Conservation (phyloP, 83 land plant species). For the Picea mariana region DNA sequence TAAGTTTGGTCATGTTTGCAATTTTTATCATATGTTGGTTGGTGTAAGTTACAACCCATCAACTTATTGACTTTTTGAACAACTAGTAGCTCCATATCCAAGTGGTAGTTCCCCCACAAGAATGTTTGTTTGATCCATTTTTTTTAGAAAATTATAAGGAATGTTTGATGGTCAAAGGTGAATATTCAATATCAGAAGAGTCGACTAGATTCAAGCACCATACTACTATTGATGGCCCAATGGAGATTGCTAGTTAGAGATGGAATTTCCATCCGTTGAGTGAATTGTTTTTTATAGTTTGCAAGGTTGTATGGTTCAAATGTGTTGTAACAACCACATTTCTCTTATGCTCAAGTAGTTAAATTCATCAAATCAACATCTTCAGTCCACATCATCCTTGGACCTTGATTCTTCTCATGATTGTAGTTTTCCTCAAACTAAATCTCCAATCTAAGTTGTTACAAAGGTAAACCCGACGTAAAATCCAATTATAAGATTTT, state of each 20-base stretch:
- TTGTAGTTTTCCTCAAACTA: too few relatives aligned
- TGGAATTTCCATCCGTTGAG: conserved; percentile 10
- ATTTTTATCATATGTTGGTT: conserved; percentile 42
- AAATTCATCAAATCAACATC: too few relatives aligned
- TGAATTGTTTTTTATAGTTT: neutral
- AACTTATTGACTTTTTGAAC: conserved; percentile 52
- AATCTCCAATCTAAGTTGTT: too few relatives aligned
- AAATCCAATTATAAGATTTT: too few relatives aligned
- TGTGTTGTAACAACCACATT: too few relatives aligned
- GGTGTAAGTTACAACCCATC: conserved; percentile 46
- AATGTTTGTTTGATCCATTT: conserved; percentile 32
- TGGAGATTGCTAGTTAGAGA: conserved; percentile 13
- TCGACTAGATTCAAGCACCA: neutral
- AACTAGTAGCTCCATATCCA: conserved; percentile 59
- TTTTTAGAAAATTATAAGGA: conserved; percentile 2
- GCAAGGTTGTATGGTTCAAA: neutral
- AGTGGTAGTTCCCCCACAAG: conserved; percentile 37
- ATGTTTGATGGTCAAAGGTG: neutral
- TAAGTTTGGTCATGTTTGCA: conserved; percentile 67
- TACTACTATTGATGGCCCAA: neutral
- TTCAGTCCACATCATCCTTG: too few relatives aligned
- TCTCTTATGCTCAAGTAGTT: too few relatives aligned
- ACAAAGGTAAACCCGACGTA: too few relatives aligned
- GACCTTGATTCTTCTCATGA: too few relatives aligned
- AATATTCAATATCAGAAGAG: neutral